Evolutionary conservation across 2,329 filamentous ascomycete genomes (phyloP), one percentile per base, ranked within the genome.

Genomic region (Pseudomassariella vexata): DNA sequence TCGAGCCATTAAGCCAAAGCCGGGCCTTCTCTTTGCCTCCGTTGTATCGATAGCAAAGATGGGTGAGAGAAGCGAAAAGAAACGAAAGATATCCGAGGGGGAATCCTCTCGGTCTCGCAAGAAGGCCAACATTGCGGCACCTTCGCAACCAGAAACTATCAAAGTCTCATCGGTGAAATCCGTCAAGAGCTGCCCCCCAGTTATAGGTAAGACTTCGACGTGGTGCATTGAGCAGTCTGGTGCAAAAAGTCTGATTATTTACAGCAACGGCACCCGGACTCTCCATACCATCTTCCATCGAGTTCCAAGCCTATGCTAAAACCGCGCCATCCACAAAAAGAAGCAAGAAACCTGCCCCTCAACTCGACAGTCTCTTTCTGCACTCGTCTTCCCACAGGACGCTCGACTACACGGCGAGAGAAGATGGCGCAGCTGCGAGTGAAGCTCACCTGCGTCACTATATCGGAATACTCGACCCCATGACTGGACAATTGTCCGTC

Each of bases 401-500:
- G 24, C 52, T 82, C 23, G 71, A 80, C 47, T 81, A 79, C 45
- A 77, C 66, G 5, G 76, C 64, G 18, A 66, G 68, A 36, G 73
- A 79, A 48, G 68, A 74, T 30, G 59, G 60, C 9, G 47, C 48
- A 2, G 54, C 55, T 17, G 59, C 57, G 9, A 46, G 52, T 9
- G 60, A 68, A 35, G 50, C 61, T 5, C 50, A 71, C 4, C 41
- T 79, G 27, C 79, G 76, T 33, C 76, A 83, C 53, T 84, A 78
- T 48, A 56, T 84, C 18, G 79, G 76, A 11, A 60, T 83, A 5
- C 81, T 73, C 39, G 77, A 84, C 44, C 73, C 76, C 1, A 57
- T 64, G 20, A 77, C 72, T 0, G 73, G 73, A 14, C 63, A 73
- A 42, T 53, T 83, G 25, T 63, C 80, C 43, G 64, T 83, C 20